Percentiles rank a stretch among this genome's conserved stretches.
Evolutionary conservation across 768 basidiomycete genomes (phyloP).

Genomic region (Calocybe gangraenosa): DNA sequence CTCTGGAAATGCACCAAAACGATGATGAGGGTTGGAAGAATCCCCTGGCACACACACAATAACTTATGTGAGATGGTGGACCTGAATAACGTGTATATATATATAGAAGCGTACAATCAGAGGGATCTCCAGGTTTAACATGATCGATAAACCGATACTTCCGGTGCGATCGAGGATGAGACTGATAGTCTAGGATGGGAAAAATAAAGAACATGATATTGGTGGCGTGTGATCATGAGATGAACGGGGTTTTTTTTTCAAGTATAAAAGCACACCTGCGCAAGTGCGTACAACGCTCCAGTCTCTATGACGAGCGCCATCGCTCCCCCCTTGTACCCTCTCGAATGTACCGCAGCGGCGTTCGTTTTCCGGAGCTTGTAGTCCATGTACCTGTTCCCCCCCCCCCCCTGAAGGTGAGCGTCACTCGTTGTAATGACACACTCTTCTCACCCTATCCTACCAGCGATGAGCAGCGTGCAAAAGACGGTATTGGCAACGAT

Average conservation of each 20-base stretch:
- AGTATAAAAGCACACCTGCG: too few relatives aligned
- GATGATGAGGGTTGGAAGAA: slow-evolving; percentile 12
- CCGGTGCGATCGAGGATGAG: slow-evolving; percentile 7
- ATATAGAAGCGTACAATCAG: slow-evolving; percentile 3
- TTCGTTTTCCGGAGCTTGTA: background rate
- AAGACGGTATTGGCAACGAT: slow-evolving; percentile 5
- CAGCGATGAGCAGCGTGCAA: slow-evolving; percentile 4
- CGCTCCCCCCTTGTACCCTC: background rate
- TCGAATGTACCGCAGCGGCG: background rate
- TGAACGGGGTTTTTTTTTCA: too few relatives aligned
- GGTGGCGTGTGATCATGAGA: too few relatives aligned
- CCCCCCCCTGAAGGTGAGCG: background rate
- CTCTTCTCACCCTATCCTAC: background rate
- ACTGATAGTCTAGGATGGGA: slow-evolving; percentile 3
- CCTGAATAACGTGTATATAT: background rate
- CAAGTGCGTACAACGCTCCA: slow-evolving; percentile 7
- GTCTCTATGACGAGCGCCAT: slow-evolving; percentile 9
- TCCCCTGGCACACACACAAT: slow-evolving; percentile 3
- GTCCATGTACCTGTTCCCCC: slow-evolving; percentile 4
- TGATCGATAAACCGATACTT: slow-evolving; percentile 4
- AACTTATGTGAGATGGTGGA: background rate
- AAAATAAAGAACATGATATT: too few relatives aligned
- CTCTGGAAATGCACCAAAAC: slow-evolving; percentile 10
- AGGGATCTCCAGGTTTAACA: slow-evolving; percentile 11
- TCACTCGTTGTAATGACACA: background rate